These are phyloP conservation scores for Wallacemonas rigidus DNA, from an alignment of 208 protist genomes.

Conservation along the genomic window DNA sequence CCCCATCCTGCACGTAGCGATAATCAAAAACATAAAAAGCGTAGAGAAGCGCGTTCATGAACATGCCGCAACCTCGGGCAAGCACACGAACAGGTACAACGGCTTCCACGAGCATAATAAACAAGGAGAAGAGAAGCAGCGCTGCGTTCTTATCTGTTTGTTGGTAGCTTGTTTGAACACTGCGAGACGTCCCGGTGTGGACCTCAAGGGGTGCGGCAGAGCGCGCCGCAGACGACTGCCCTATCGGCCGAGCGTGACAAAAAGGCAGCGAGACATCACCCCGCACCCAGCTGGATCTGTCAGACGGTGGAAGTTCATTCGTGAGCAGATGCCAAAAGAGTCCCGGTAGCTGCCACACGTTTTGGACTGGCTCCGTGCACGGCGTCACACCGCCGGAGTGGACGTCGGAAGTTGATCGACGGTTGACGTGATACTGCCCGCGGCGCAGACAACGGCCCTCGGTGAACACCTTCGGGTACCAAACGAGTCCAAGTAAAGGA, in stretches of 20 bases:
- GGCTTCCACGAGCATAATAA: slow-evolving; percentile 15
- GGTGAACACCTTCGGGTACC: slow-evolving; percentile 43
- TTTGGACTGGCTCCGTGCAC: too few species aligned
- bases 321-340: too few species aligned
- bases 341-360: too few species aligned
- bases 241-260: too few species aligned
- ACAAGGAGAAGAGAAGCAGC: background rate
- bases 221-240: too few species aligned
- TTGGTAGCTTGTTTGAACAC: background rate
- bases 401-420: background rate
- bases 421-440: slow-evolving; percentile 8
- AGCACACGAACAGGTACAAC: slow-evolving; percentile 21
- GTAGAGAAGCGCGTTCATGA: slow-evolving; percentile 69
- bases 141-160: background rate
- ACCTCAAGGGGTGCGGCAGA: too few species aligned
- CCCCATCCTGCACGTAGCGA: slow-evolving; percentile 35
- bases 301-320: too few species aligned
- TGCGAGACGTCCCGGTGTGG: too few species aligned
- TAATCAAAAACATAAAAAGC: slow-evolving; percentile 81
- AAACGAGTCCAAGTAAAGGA: slow-evolving; percentile 42
- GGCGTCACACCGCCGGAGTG: too few species aligned
- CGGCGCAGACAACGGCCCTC: slow-evolving; percentile 21
- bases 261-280: too few species aligned
- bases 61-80: slow-evolving; percentile 24
- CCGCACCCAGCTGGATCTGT: too few species aligned